Conservation (phyloP, 805 yeast species). For the Saccharomycopsis javanensis region DNA sequence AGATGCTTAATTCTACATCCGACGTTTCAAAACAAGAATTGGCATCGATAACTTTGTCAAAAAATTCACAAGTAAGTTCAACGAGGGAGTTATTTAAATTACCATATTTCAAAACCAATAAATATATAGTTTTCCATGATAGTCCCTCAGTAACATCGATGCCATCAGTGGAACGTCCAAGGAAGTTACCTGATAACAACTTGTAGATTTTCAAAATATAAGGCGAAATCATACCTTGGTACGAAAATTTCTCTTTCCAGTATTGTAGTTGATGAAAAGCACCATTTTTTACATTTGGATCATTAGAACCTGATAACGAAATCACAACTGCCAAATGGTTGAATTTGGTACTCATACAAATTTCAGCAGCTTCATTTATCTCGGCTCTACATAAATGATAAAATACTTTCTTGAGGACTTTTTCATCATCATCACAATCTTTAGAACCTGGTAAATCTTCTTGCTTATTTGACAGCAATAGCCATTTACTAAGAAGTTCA, state of each 20-base stretch:
- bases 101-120: conserved; percentile 56
- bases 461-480: conserved; percentile 34
- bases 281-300: conserved; percentile 40
- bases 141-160: conserved; percentile 35
- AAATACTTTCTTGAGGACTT: conserved; percentile 43
- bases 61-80: conserved; percentile 26
- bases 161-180: conserved; percentile 25
- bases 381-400: conserved; percentile 43
- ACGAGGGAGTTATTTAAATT: conserved; percentile 31
- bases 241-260: conserved; percentile 44
- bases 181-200: conserved; percentile 46
- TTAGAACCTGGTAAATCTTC: conserved; percentile 26
- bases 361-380: conserved; percentile 48
- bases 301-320: conserved; percentile 64
- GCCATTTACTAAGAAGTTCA: conserved; percentile 45
- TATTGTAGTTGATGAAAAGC: conserved; percentile 54
- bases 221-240: conserved; percentile 38
- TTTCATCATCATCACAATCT: conserved; percentile 21
- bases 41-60: conserved; percentile 3
- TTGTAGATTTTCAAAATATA: conserved; percentile 51
- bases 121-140: conserved; percentile 59
- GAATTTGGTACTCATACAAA: conserved; percentile 53
- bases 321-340: conserved; percentile 62
- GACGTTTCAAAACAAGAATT: conserved; percentile 15
- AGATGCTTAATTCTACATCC: conserved; percentile 20